These are phyloP conservation scores for Neospermospora avenae DNA, from an alignment of 2,329 filamentous ascomycete species.

Conservation along the genomic window DNA sequence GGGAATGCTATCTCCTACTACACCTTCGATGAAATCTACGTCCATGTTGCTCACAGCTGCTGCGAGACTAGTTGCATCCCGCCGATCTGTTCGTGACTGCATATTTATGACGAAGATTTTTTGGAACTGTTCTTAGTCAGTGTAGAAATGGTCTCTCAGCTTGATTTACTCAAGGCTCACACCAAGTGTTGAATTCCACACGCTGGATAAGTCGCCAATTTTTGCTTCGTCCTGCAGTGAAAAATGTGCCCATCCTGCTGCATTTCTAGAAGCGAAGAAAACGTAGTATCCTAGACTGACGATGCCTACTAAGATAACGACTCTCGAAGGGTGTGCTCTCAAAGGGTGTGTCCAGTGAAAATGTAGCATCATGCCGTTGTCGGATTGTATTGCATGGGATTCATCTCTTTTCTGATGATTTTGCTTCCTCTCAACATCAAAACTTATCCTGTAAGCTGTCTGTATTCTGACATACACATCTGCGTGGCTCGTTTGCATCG, in stretches of 20 bases:
- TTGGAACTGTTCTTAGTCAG: constrained; percentile 17
- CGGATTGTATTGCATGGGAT: not conserved
- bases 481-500: no score
- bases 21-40: constrained; percentile 21
- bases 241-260: not conserved
- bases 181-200: constrained; percentile 9
- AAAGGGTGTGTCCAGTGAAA: not conserved
- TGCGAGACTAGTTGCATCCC: constrained; percentile 21
- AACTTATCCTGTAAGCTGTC: no score
- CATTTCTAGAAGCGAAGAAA: not conserved
- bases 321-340: not conserved
- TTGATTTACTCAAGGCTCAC: not conserved
- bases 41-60: constrained; percentile 18
- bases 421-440: not conserved
- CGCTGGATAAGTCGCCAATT: not conserved
- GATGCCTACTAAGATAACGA: not conserved
- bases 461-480: no score
- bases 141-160: not conserved
- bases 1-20: constrained; percentile 15
- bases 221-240: not conserved
- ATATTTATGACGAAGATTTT: constrained; percentile 25
- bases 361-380: not conserved
- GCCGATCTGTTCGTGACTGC: constrained; percentile 22
- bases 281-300: not conserved
- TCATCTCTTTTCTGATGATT: not conserved